Base-by-base conservation (phyloP, 805 yeast species). In the Ogataea ganodermae region DNA sequence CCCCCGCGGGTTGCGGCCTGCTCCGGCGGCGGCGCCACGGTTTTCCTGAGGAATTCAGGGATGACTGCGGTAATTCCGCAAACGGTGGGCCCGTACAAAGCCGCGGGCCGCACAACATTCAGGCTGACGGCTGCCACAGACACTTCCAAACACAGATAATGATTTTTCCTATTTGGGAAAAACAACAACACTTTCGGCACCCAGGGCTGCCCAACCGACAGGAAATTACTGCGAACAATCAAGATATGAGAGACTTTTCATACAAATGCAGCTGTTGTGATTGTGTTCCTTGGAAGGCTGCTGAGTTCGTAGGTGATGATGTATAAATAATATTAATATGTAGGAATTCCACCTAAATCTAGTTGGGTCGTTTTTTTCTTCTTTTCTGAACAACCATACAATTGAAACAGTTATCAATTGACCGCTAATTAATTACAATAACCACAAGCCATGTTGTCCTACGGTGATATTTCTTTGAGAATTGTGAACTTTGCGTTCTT, bases 401-500 rank as follows among this genome's bases (percentile, higher is more conserved):
- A 35, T 35, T 35, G 28, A 33, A 33, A 35, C 7, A 35, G 17
- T 14, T 38, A 26, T 17, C 38, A 28, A 41, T 48, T 47, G 42
- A 42, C 40, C 39, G 35, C 26, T 23, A 14, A 42, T 26, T 14
- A n/a, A n/a, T 26, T 26, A 38, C 20, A 26, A 16, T 16, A 17
- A 17, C 13, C 17, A 26, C 22, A 30, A 49, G 18, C n/a, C 42
- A 64, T 64, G 70, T 76, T 86, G 66, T 83, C 90, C 46, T 76
- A 81, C 61, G 83, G 86, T 60, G 96, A 90, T 72, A 73, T 83
- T 58, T 69, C 83, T 55, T 78, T 90, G 61, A 87, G 99, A 76
- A 73, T 69, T 36, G 58, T 83, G 44, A 86, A 89, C 76, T 85
- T 91, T 62, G 73, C 81, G 60, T 83, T 89, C 71, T 78, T 90